These are phyloP conservation scores for Fragaria iinumae DNA, from an alignment of 306 rosid genomes.

Conservation along the genomic window DNA sequence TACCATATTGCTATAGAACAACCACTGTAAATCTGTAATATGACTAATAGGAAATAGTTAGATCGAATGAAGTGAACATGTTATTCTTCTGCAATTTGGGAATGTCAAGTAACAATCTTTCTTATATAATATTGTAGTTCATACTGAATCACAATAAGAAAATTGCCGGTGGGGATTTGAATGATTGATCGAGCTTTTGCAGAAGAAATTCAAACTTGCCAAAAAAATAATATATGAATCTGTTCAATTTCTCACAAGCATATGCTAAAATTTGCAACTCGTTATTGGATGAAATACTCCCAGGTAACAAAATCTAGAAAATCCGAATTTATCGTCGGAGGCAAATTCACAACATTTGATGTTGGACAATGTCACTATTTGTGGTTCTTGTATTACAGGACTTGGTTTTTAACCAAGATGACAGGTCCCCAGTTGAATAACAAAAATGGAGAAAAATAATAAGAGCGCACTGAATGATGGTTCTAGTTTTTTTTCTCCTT, in stretches of 20 bases:
- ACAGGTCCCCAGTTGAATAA: background rate
- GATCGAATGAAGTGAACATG: no score
- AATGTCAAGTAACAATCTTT: no score
- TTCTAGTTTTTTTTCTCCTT: conserved; percentile 9
- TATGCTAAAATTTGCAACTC: background rate
- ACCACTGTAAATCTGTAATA: no score
- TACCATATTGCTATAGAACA: no score
- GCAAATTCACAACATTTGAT: background rate
- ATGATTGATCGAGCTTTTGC: no score
- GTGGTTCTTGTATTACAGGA: conserved; percentile 18
- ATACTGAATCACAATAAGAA: no score
- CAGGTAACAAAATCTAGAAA: background rate
- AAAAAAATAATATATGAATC: background rate
- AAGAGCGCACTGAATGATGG: conserved; percentile 6
- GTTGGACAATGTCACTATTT: background rate
- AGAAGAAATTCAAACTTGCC: no score
- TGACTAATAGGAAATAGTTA: no score
- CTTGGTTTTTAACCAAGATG: background rate
- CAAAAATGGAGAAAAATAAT: conserved; percentile 1
- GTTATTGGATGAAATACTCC: background rate
- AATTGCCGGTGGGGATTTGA: no score
- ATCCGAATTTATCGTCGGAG: background rate
- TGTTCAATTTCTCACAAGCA: background rate
- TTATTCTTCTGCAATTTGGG: no score
- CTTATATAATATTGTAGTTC: no score